Base-by-base conservation (phyloP, 371 early-diverging fungal species). In the Mortierella sp. region DNA sequence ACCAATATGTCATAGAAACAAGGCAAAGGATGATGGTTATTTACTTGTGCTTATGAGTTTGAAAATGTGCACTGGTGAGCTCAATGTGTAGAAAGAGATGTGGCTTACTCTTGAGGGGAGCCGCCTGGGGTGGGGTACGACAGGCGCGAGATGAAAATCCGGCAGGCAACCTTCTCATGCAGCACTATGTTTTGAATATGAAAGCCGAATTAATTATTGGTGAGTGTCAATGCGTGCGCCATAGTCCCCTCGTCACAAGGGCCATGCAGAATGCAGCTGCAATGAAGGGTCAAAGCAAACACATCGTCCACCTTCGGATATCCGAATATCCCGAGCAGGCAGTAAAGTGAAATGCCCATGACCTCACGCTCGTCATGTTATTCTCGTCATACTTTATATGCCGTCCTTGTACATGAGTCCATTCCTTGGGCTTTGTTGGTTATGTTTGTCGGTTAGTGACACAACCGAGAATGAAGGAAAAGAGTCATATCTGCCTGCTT, bases 131-230 rank as follows among this genome's bases (percentile, higher is more conserved):
- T 76, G 21, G 85, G 75, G 19, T 78, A 80, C 34, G 83, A 52
- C 76, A 79, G 73, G 44, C 80, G 80, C 44, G 85, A 81, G 57
- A 94, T 83, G 47, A 89, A 88, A 5, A 94, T 91, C 50, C 89
- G 88, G 84, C 94, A 92, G 48, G 94, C 80, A 9, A 95, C 95
- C 82, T 95, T 95, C 73, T 95, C 91, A 70, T 93, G 94, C 75
- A 95, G 89, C 68, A 94, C 95, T 94, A 65, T 38, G 65, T n/a
- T 21, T 21, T 8, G 8, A 34, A 6, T 19, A 21, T 19, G 38
- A 38, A 65, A 57, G 26, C 26, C n/a, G 38, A 65, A 65, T 65
- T 65, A 65, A 65, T 65, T 38, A 65, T 65, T 65, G 21, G 31
- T 21, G 65, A 19, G 3, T 34, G 65, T 65, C 65, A 21, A 38